A percentile compares a stretch with the other conserved stretches of the same genome.
These are phyloP conservation scores for Penicillium simplicissimum DNA, from an alignment of 495 filamentous ascomycete species.

Conservation along the genomic window DNA sequence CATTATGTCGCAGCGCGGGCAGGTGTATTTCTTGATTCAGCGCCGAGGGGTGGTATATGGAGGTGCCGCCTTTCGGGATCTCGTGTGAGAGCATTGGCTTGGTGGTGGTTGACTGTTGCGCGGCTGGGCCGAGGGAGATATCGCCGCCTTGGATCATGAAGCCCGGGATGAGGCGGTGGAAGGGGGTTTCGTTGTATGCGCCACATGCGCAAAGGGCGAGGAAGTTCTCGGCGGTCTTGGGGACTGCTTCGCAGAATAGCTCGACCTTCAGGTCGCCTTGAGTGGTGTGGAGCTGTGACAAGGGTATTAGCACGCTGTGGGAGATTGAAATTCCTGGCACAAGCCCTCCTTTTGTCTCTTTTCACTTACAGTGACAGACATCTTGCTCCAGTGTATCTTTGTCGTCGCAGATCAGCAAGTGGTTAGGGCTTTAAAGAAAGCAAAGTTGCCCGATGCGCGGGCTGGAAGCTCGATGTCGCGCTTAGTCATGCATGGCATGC, in stretches of 20 bases:
- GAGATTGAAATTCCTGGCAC: not conserved
- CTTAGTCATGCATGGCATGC: slow-evolving; percentile 31
- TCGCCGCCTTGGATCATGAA: slow-evolving; percentile 95
- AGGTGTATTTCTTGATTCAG: slow-evolving; percentile 90
- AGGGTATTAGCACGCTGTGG: not conserved
- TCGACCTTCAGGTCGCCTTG: slow-evolving; percentile 93
- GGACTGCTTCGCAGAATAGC: slow-evolving; percentile 91
- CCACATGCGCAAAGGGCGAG: slow-evolving; percentile 88
- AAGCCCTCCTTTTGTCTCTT: not conserved
- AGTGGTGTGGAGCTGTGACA: slow-evolving; percentile 77
- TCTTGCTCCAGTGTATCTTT: slow-evolving; percentile 8
- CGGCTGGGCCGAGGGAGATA: slow-evolving; percentile 60
- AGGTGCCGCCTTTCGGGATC: slow-evolving; percentile 75
- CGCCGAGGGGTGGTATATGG: slow-evolving; percentile 72
- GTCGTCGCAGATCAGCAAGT: not conserved
- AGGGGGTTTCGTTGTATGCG: slow-evolving; percentile 84
- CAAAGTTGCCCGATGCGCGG: slow-evolving; percentile 10
- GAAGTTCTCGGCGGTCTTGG: slow-evolving; percentile 95
- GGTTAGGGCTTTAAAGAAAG: not conserved
- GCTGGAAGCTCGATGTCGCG: slow-evolving; percentile 5
- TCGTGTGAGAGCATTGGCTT: slow-evolving; percentile 47
- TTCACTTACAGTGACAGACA: slow-evolving; percentile 39
- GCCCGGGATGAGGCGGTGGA: slow-evolving; percentile 84
- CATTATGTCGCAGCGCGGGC: slow-evolving; percentile 80
- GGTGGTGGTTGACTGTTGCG: slow-evolving; percentile 38